Percentiles rank a stretch among this genome's conserved stretches.
phyloP scores from a whole-genome alignment of 2,329 filamentous ascomycete genomes.

The Penicillium digitatum region DNA sequence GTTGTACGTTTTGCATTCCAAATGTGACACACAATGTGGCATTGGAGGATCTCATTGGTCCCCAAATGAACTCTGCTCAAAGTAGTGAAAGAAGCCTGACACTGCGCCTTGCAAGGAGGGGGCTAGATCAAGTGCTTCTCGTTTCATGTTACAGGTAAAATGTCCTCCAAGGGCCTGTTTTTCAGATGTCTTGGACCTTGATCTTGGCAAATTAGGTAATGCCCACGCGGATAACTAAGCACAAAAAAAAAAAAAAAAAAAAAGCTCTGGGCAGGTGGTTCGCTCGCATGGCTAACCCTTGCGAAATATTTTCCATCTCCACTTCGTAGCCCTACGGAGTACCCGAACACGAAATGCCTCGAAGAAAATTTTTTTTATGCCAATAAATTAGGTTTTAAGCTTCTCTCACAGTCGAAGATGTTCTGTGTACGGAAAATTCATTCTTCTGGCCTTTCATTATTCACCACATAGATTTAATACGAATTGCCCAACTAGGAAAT shows the following conservation, averaged over 20 bases:
- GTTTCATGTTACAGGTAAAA: neutral
- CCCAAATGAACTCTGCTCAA: neutral
- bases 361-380: neutral
- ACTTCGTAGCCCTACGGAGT: neutral
- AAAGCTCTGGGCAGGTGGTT: neutral
- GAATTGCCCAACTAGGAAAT: neutral
- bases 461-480: neutral
- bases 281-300: slow-evolving; percentile 1
- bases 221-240: no score
- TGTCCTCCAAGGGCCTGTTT: neutral
- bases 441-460: neutral
- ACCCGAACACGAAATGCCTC: neutral
- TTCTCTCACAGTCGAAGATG: neutral
- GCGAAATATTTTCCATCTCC: neutral
- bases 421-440: neutral
- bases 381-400: neutral
- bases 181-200: neutral
- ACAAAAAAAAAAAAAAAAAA: no score
- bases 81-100: neutral
- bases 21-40: neutral
- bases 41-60: neutral
- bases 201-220: neutral
- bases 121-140: neutral
- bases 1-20: neutral
- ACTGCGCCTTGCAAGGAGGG: slow-evolving; percentile 3